A percentile compares a stretch with the other conserved stretches of the same genome.
These are phyloP conservation scores for Aspergillus sp. DNA, from an alignment of 2,329 filamentous ascomycete genomes.

Conservation along the genomic window DNA sequence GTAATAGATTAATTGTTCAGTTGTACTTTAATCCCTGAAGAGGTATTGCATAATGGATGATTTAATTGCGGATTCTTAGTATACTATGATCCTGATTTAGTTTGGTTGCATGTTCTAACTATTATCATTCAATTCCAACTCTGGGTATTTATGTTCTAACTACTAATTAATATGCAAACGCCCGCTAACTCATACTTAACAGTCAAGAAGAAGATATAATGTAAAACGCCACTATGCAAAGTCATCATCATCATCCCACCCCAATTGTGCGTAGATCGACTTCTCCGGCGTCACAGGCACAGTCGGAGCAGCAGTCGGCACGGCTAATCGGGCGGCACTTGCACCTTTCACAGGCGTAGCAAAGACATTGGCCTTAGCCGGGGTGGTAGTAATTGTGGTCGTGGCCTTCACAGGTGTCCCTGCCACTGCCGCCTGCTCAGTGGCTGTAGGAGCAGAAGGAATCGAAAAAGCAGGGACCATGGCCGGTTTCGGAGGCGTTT, in stretches of 20 bases:
- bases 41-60: no score
- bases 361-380: constrained; percentile 21
- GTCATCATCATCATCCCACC: constrained; percentile 50
- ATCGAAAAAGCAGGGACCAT: constrained; percentile 2
- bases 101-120: no score
- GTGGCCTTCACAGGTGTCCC: constrained; percentile 9
- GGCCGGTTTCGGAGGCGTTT: constrained; percentile 31
- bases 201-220: not conserved
- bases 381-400: not conserved
- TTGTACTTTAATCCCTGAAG: no score
- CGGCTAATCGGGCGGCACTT: constrained; percentile 22
- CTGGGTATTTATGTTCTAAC: not conserved
- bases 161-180: not conserved
- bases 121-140: no score
- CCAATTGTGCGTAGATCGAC: constrained; percentile 47
- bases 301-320: constrained; percentile 15
- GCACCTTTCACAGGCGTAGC: constrained; percentile 36
- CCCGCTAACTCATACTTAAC: not conserved
- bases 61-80: no score
- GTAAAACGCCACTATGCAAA: constrained; percentile 17
- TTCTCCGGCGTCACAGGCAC: constrained; percentile 39
- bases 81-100: no score
- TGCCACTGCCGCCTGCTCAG: not conserved
- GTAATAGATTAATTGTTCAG: no score
- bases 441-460: not conserved